phyloP scores from a whole-genome alignment of 495 filamentous ascomycete genomes.

The Durotheca rogersii region DNA sequence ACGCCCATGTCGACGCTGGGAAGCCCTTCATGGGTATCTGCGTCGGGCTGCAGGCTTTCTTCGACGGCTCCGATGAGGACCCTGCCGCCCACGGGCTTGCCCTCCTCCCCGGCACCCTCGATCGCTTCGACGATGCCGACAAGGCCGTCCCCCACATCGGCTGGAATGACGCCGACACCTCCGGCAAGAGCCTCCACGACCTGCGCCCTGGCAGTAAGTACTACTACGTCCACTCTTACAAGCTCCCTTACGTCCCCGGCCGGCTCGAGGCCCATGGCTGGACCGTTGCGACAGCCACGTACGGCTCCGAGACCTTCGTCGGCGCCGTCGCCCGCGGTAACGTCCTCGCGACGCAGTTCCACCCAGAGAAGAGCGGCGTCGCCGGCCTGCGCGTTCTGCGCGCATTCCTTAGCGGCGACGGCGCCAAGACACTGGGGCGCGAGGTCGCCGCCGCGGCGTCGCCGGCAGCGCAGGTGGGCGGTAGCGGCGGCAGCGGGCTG shows the following conservation, averaged over 20 bases:
- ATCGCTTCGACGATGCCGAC: constrained; percentile 69
- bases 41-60: constrained; percentile 89
- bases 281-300: constrained; percentile 82
- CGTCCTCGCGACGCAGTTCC: constrained; percentile 91
- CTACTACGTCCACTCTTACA: constrained; percentile 97
- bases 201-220: constrained; percentile 82
- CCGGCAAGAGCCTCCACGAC: constrained; percentile 64
- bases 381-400: constrained; percentile 81
- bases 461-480: no score
- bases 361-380: constrained; percentile 93
- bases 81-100: constrained; percentile 68
- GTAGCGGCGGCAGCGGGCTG: no score
- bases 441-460: constrained; percentile 24
- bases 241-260: constrained; percentile 70
- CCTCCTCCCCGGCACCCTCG: constrained; percentile 67
- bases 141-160: constrained; percentile 98
- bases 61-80: constrained; percentile 79
- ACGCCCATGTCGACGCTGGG: constrained; percentile 74
- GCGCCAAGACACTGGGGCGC: constrained; percentile 43
- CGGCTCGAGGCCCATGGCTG: constrained; percentile 76
- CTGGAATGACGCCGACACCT: constrained; percentile 80
- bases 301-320: constrained; percentile 88
- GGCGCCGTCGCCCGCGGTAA: constrained; percentile 84
- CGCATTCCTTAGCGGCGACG: constrained; percentile 75
- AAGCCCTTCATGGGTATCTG: constrained; percentile 99